Base-by-base conservation (phyloP, 2,329 filamentous ascomycete genomes). In the Neurospora sp. region DNA sequence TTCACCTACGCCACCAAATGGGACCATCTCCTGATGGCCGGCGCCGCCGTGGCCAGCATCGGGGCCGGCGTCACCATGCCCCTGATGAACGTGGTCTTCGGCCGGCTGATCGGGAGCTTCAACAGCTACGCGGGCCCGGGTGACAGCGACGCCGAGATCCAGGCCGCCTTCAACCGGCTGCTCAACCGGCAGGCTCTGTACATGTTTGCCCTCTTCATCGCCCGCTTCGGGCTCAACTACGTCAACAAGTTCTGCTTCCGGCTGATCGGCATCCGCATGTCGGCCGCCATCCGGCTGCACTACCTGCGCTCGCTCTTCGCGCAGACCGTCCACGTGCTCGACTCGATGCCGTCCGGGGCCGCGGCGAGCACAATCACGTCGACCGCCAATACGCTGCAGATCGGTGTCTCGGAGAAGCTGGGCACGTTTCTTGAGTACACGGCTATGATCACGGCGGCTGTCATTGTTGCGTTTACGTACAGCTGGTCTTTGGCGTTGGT, bases 191-290 rank as follows among this genome's bases (percentile, higher is more conserved):
- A 85, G 70, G 78, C 86, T 78, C 80, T 93, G 0, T 92, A 89
- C 78, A 88, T 93, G 75, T 85, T 93, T 69, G 87, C 88, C 69
- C 81, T 93, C 6, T 93, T 93, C 77, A 78, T 93, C 52, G 90
- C 81, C 15, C 87, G 89, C 66, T 89, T 91, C 73, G 76, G 81
- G 19, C 80, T 91, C 52, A 87, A 86, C 71, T 92, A 92, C 69
- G 73, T 78, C 72, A 76, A 75, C 75, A 80, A 80, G 83, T 87
- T 89, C 74, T 81, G 82, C 43, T 88, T 88, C 72, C 86, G 88
- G 28, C 84, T 89, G 77, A 87, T 88, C 71, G 87, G 87, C 33
- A 86, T 89, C 70, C 83, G 87, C 38, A 82, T 89, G 73, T 89
- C 87, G 5, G 86, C 87, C 1, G 86, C 83, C 17, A 83, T 90